phyloP scores from a whole-genome alignment of 164 flowering plant species.

The Tinospora cordifolia region DNA sequence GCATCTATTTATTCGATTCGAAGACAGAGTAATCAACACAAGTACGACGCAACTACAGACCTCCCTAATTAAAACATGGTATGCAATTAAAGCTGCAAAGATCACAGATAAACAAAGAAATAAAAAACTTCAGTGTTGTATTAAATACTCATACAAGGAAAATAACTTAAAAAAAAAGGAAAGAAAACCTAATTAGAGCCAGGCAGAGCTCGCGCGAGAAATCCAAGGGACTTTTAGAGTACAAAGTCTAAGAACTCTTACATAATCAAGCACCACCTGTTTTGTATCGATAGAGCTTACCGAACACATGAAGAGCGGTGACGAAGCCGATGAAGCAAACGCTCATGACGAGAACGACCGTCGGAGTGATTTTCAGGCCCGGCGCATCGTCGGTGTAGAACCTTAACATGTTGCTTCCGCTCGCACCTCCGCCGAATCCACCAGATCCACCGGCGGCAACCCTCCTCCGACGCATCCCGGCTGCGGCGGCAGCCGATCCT shows the following conservation, averaged over 20 bases:
- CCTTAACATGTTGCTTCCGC: slow-evolving; percentile 62
- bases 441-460: slow-evolving; percentile 19
- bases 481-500: slow-evolving; percentile 71
- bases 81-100: background rate
- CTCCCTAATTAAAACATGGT: background rate
- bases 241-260: background rate
- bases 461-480: slow-evolving; percentile 55
- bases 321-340: slow-evolving; percentile 91
- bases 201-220: background rate
- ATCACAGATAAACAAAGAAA: background rate
- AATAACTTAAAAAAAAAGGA: background rate
- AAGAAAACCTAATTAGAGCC: background rate
- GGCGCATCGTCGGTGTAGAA: slow-evolving; percentile 93
- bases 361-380: slow-evolving; percentile 78
- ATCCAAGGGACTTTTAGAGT: background rate
- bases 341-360: slow-evolving; percentile 83
- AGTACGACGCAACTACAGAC: background rate
- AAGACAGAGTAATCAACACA: no score
- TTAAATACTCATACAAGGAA: no score
- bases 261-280: slow-evolving; percentile 34
- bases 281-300: slow-evolving; percentile 70
- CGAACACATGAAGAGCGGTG: slow-evolving; percentile 85
- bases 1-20: no score
- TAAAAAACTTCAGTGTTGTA: background rate
- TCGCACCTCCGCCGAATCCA: slow-evolving; percentile 28